A percentile compares a stretch with the other conserved stretches of the same genome.
phyloP scores from a whole-genome alignment of 345 rosid species.

The Camelina sativa region DNA sequence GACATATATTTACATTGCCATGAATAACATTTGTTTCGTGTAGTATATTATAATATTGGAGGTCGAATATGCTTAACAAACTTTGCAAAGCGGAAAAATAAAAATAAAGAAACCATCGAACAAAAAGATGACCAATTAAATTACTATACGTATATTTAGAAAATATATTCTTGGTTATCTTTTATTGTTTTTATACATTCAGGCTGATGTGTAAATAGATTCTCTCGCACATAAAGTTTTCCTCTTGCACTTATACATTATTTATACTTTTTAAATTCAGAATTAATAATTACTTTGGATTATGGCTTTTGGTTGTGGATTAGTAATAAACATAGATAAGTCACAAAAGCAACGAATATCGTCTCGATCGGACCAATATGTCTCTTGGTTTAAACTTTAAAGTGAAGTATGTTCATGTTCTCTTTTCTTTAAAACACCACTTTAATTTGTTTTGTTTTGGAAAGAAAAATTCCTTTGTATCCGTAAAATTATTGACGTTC shows the following conservation, averaged over 20 bases:
- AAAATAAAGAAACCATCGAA: neutral
- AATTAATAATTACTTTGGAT: slow-evolving; percentile 13
- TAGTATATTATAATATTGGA: slow-evolving; percentile 21
- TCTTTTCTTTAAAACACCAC: slow-evolving; percentile 14
- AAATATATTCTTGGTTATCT: slow-evolving; percentile 44
- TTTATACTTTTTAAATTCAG: neutral
- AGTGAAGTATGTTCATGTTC: slow-evolving; percentile 4
- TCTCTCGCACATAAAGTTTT: slow-evolving; percentile 17
- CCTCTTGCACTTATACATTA: slow-evolving; percentile 2
- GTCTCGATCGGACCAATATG: slow-evolving; percentile 3
- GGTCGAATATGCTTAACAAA: slow-evolving; percentile 39
- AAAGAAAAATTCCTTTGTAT: neutral
- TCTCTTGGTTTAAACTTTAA: slow-evolving; percentile 19
- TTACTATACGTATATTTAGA: slow-evolving; percentile 36
- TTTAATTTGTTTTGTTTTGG: slow-evolving; percentile 1
- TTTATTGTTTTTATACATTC: slow-evolving; percentile 34
- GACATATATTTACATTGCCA: slow-evolving; percentile 26
- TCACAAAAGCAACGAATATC: slow-evolving; percentile 27
- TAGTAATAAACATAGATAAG: neutral
- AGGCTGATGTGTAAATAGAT: slow-evolving; percentile 45
- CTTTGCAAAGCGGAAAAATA: slow-evolving; percentile 2
- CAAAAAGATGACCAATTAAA: slow-evolving; percentile 34
- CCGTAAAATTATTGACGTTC: slow-evolving; percentile 4
- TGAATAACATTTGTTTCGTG: neutral
- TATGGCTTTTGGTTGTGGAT: slow-evolving; percentile 24